Evolutionary conservation across 2,329 filamentous ascomycete species (phyloP).

Genomic region (Peltaster fructicola): DNA sequence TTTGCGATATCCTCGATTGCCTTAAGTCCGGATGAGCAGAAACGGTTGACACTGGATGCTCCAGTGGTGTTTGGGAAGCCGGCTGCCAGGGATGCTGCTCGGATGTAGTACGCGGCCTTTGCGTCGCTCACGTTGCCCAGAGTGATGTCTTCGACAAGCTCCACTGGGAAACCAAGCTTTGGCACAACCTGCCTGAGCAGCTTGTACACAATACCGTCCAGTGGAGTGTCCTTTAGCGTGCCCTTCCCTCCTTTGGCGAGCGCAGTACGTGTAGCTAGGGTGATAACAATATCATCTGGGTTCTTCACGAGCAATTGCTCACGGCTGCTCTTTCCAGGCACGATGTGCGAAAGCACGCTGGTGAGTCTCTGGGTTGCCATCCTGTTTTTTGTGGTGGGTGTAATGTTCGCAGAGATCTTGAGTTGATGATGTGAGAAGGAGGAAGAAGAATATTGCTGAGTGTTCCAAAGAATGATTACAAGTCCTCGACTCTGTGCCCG

Average conservation of each 20-base stretch:
- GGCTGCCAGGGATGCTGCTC: slow-evolving; percentile 73
- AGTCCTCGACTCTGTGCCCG: too few species aligned
- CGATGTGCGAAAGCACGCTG: slow-evolving; percentile 73
- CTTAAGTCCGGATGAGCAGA: slow-evolving; percentile 94
- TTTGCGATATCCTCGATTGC: slow-evolving; percentile 89
- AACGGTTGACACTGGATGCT: slow-evolving; percentile 74
- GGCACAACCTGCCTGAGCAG: slow-evolving; percentile 47
- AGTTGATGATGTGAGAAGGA: slow-evolving; percentile 2
- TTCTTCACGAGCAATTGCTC: slow-evolving; percentile 70
- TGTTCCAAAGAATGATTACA: too few species aligned
- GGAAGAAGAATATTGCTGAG: slow-evolving; percentile 5
- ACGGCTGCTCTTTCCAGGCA: slow-evolving; percentile 49
- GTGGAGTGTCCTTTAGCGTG: slow-evolving; percentile 80
- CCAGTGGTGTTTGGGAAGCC: slow-evolving; percentile 83
- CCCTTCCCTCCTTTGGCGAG: slow-evolving; percentile 80
- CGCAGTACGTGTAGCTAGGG: slow-evolving; percentile 74
- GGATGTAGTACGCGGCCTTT: slow-evolving; percentile 80
- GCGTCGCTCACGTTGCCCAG: slow-evolving; percentile 78
- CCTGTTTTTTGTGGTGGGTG: slow-evolving; percentile 13
- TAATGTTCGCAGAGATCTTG: not conserved
- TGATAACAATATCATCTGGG: slow-evolving; percentile 92
- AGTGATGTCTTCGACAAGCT: slow-evolving; percentile 50
- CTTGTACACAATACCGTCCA: slow-evolving; percentile 74
- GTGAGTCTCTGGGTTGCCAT: slow-evolving; percentile 78
- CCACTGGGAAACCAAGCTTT: slow-evolving; percentile 17